Conservation (phyloP, 352 stramenopile genomes). For the Pythium apleroticum region DNA sequence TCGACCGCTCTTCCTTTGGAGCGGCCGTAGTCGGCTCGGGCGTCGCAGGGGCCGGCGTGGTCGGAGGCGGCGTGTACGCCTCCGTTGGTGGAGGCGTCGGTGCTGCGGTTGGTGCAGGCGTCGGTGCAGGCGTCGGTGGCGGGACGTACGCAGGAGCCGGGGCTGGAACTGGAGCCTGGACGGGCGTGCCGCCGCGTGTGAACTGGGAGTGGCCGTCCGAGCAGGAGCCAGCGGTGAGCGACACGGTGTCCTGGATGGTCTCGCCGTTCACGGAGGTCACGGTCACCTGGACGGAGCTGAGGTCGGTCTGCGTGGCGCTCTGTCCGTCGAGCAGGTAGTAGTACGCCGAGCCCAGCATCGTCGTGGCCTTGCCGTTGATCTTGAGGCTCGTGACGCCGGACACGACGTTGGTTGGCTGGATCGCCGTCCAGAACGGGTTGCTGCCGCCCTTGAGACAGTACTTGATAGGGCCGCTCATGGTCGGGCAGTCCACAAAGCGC, state of each 20-base stretch:
- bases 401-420: conserved; percentile 60
- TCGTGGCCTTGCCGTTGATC: conserved; percentile 55
- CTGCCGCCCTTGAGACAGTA: conserved; percentile 72
- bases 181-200: conserved; percentile 15
- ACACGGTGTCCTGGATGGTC: conserved; percentile 53
- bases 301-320: conserved; percentile 24
- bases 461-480: conserved; percentile 44
- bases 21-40: background rate
- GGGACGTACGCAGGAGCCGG: conserved; percentile 5
- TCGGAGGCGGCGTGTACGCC: background rate
- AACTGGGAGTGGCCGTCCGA: conserved; percentile 53
- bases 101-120: conserved; percentile 6
- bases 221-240: conserved; percentile 44
- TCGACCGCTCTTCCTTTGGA: conserved; percentile 5
- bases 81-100: conserved; percentile 5
- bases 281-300: conserved; percentile 36
- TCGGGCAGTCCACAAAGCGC: conserved; percentile 70
- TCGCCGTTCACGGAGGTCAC: conserved; percentile 58
- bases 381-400: conserved; percentile 53
- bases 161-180: background rate
- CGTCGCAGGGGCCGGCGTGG: background rate
- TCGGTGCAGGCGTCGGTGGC: conserved; percentile 8
- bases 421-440: conserved; percentile 54
- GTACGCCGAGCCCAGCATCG: conserved; percentile 55
- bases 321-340: conserved; percentile 42